Conservation (phyloP, 1,139 yeast genomes). For the Candida albicans region DNA sequence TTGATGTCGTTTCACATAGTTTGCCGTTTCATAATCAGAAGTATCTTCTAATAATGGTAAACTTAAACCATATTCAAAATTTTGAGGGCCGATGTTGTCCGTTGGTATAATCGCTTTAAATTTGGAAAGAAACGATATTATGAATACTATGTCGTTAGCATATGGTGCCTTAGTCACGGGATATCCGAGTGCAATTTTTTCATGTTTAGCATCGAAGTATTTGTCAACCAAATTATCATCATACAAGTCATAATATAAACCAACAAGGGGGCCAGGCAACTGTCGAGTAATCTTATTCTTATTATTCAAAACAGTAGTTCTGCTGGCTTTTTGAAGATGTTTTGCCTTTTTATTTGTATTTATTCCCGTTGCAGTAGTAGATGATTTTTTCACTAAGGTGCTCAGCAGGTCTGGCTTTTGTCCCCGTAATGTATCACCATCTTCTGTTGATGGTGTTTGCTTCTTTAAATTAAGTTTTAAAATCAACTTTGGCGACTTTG, state of each 20-base stretch:
- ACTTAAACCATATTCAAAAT: constrained; percentile 50
- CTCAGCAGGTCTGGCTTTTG: not conserved
- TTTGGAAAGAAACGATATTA: constrained; percentile 46
- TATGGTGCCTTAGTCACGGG: constrained; percentile 33
- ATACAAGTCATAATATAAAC: constrained; percentile 37
- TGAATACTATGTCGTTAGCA: constrained; percentile 45
- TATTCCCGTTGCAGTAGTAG: not conserved
- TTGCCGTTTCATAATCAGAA: not conserved
- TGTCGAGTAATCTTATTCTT: constrained; percentile 34
- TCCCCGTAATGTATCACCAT: not conserved
- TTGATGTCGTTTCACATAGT: constrained; percentile 4
- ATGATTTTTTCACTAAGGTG: not conserved
- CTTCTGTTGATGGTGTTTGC: not conserved
- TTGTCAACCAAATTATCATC: constrained; percentile 32
- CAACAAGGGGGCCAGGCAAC: constrained; percentile 43
- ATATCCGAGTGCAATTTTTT: constrained; percentile 34
- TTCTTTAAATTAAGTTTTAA: constrained; percentile 7
- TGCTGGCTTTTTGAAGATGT: constrained; percentile 16
- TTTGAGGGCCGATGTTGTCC: constrained; percentile 40
- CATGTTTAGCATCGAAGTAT: constrained; percentile 21
- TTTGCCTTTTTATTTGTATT: constrained; percentile 1
- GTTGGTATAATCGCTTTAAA: constrained; percentile 36
- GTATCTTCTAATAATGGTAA: constrained; percentile 23
- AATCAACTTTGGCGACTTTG: constrained; percentile 8
- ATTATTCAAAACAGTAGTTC: constrained; percentile 36